phyloP scores from a whole-genome alignment of 2,329 filamentous ascomycete species.

The Cladosporium sphaerospermum region DNA sequence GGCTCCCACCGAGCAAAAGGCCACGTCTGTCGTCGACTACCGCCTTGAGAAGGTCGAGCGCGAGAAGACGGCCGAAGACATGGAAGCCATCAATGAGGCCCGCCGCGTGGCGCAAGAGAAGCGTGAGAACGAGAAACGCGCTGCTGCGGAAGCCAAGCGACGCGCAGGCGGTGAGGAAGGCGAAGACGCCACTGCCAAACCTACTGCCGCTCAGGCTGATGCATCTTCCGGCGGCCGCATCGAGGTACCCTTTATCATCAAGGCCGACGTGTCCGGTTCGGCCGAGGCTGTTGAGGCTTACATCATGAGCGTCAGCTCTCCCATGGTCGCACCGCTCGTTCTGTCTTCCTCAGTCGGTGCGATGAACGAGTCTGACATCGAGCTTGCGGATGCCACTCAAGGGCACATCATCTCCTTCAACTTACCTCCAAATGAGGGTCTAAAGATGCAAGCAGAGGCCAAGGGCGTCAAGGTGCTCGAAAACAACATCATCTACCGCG shows the following conservation, averaged over 20 bases:
- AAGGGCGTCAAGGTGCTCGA: constrained; percentile 72
- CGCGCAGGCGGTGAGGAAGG: constrained; percentile 12
- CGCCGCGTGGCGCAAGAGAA: constrained; percentile 54
- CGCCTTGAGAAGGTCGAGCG: constrained; percentile 66
- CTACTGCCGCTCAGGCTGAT: constrained; percentile 22
- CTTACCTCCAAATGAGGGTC: constrained; percentile 55
- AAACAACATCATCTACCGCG: constrained; percentile 78
- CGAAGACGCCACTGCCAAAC: constrained; percentile 18
- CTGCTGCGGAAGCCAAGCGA: constrained; percentile 29
- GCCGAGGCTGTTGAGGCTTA: constrained; percentile 82
- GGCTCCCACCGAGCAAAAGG: constrained; percentile 69
- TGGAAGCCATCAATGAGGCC: constrained; percentile 69
- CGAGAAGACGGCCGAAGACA: constrained; percentile 58
- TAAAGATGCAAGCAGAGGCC: constrained; percentile 62
- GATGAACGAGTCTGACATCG: constrained; percentile 79
- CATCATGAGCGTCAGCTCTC: constrained; percentile 71
- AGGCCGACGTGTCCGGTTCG: constrained; percentile 88
- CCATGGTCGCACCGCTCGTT: constrained; percentile 72
- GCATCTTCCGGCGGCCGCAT: constrained; percentile 42
- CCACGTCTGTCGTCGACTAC: constrained; percentile 70
- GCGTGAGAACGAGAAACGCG: constrained; percentile 52
- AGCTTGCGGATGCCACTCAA: constrained; percentile 72
- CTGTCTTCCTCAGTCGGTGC: constrained; percentile 72
- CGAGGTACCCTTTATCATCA: constrained; percentile 75
- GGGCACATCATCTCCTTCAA: constrained; percentile 86